Conservation (phyloP, 176 grass and related monocot genomes). For the Musa itinerans region DNA sequence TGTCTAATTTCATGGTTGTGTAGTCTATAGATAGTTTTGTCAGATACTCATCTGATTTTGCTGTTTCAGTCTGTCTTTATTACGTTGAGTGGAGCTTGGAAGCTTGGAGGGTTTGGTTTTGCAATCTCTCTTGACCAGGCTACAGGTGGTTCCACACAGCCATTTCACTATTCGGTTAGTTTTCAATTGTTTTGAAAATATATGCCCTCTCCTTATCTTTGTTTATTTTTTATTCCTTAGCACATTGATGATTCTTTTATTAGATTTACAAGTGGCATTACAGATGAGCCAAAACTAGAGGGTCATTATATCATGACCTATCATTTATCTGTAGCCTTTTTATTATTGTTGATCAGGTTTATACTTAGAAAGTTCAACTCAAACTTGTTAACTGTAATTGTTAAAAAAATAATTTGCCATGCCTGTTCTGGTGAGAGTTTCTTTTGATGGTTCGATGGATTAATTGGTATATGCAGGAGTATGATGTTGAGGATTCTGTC, state of each 20-base stretch:
- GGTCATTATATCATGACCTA: not conserved
- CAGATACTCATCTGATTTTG: not conserved
- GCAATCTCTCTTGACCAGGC: slow-evolving; percentile 72
- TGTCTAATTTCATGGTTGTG: not conserved
- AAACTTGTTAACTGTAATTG: slow-evolving; percentile 11
- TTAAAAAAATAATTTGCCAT: not conserved
- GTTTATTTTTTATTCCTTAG: not conserved
- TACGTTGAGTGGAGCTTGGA: slow-evolving; percentile 95
- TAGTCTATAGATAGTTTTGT: not conserved
- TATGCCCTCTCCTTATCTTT: not conserved
- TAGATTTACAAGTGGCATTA: not conserved
- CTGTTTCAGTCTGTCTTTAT: slow-evolving; percentile 78
- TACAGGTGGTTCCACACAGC: slow-evolving; percentile 59
- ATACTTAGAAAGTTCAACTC: not conserved
- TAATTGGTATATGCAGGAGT: slow-evolving; percentile 57
- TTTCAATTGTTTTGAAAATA: slow-evolving; percentile 9
- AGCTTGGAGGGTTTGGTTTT: slow-evolving; percentile 98
- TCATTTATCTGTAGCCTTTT: not conserved
- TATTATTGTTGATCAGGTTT: not conserved
- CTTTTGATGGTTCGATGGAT: slow-evolving; percentile 19
- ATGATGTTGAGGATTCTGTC: slow-evolving; percentile 84
- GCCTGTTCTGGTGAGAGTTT: not conserved
- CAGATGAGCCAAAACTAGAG: not conserved
- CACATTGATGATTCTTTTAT: not conserved
- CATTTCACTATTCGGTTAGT: slow-evolving; percentile 98